Evolutionary conservation across 306 rosid genomes (phyloP), one percentile per base, ranked within the genome.

Genomic region (Ochetophila trinervis): DNA sequence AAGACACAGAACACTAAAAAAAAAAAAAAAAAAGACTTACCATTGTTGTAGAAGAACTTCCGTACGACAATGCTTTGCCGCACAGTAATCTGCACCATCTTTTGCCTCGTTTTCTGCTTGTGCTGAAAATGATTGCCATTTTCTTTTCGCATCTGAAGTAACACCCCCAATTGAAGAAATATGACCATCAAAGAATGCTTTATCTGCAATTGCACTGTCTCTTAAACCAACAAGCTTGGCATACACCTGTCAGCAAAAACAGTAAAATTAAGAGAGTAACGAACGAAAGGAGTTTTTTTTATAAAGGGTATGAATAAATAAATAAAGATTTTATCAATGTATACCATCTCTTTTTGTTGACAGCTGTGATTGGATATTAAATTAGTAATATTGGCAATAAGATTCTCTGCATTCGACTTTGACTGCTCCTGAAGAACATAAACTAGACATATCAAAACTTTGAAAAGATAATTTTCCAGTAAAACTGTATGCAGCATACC

Each of bases 1-100:
- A 24, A 55, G 34, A 63, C 27, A 42, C 0, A 18, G 42, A 7
- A 30, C 23, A 51, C 8, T 22, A 6, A 30, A 21, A 21, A 32
- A 36, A 30, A 21, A 21, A 32, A 36, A 23, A 6, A 20, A 50
- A 27, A 16, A 15, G 27, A 70, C 78, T 57, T 74, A 82, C 99
- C 92, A 75, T 57, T 90, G 88, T 72, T 90, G 91, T 66, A 90
- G 63, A 56, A 90, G 87, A n/a, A 23, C 80, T 76, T 90, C 96
- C 88, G 90, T 80, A 18, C 90, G 95, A 61, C 97, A 90, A 80
- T 94, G 97, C 74, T 90, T 90, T 9, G 90, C 88, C 3, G 96
- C 95, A 66, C 96, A 84, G 77, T 84, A 86, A 62, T 88, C 97
- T 62, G 84, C 91, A 35, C 77, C 78, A 32, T 86, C 97, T 65